Conservation (phyloP, 202 grass and related monocot genomes). For the Eragrostis tef region DNA sequence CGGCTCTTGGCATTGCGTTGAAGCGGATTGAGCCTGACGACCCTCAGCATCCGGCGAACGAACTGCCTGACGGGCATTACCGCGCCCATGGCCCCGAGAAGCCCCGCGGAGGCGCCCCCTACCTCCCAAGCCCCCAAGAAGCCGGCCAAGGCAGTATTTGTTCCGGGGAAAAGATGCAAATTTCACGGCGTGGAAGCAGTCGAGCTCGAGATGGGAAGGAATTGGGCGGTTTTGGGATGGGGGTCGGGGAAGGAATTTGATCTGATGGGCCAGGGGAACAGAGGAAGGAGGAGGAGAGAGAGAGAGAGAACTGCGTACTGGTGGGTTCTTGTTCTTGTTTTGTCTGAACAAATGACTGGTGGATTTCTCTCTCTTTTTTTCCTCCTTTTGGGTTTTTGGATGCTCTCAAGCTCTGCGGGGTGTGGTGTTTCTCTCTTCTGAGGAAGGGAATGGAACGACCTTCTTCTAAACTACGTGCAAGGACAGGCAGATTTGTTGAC, state of each 20-base stretch:
- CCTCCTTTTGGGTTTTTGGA: slow-evolving; percentile 40
- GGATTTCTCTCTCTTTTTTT: slow-evolving; percentile 21
- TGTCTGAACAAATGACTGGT: slow-evolving; percentile 36
- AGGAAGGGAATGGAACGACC: slow-evolving; percentile 56
- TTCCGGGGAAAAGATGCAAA: neutral
- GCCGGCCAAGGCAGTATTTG: slow-evolving; percentile 17
- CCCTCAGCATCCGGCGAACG: slow-evolving; percentile 39
- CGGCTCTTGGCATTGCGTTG: slow-evolving; percentile 37
- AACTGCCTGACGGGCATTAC: slow-evolving; percentile 32
- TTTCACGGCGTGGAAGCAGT: slow-evolving; percentile 12
- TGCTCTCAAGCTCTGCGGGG: neutral
- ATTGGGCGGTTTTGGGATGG: slow-evolving; percentile 41
- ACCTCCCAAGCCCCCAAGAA: slow-evolving; percentile 24
- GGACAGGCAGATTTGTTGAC: slow-evolving; percentile 65
- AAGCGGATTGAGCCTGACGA: slow-evolving; percentile 46
- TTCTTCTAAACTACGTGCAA: slow-evolving; percentile 58
- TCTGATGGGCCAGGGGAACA: slow-evolving; percentile 58
- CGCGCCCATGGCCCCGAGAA: slow-evolving; percentile 37
- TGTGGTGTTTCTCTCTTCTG: slow-evolving; percentile 33
- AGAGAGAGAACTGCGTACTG: slow-evolving; percentile 19
- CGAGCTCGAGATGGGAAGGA: slow-evolving; percentile 29
- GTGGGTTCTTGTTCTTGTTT: slow-evolving; percentile 61
- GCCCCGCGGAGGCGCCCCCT: slow-evolving; percentile 1
- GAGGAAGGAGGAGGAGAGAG: neutral
- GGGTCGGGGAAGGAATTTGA: slow-evolving; percentile 49